Conservation (phyloP, 352 stramenopile species). For the Pythium plurisporium region DNA sequence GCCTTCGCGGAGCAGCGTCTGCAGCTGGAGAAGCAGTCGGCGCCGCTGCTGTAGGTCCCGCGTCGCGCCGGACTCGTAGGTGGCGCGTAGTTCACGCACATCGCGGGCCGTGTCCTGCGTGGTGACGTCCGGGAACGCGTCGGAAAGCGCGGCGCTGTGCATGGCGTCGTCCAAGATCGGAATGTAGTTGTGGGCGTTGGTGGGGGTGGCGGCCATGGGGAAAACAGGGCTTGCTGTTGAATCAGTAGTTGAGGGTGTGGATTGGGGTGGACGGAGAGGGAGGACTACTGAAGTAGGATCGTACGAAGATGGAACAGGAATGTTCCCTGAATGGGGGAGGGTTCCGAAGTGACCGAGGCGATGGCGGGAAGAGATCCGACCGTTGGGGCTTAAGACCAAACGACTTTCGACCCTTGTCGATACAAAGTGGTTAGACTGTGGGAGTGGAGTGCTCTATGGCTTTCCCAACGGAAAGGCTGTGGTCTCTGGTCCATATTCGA, state of each 20-base stretch:
- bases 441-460: too few relatives aligned
- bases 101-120: conserved; percentile 47
- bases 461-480: too few relatives aligned
- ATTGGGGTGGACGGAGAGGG: too few relatives aligned
- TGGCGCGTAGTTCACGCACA: conserved; percentile 43
- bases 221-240: neutral
- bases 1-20: conserved; percentile 55
- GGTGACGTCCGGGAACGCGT: conserved; percentile 41
- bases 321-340: too few relatives aligned
- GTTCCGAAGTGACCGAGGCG: too few relatives aligned
- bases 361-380: too few relatives aligned
- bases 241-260: conserved; percentile 1
- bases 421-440: too few relatives aligned
- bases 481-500: too few relatives aligned
- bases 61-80: conserved; percentile 44
- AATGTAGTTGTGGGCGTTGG: conserved; percentile 18
- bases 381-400: too few relatives aligned
- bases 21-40: conserved; percentile 43
- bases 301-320: too few relatives aligned
- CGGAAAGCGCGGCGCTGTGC: conserved; percentile 12
- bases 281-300: neutral
- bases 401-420: too few relatives aligned
- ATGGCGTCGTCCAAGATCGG: conserved; percentile 12
- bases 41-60: conserved; percentile 41
- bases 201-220: too few relatives aligned